Conservation (phyloP, 2,329 filamentous ascomycete genomes). For the Aspergillus sojae region DNA sequence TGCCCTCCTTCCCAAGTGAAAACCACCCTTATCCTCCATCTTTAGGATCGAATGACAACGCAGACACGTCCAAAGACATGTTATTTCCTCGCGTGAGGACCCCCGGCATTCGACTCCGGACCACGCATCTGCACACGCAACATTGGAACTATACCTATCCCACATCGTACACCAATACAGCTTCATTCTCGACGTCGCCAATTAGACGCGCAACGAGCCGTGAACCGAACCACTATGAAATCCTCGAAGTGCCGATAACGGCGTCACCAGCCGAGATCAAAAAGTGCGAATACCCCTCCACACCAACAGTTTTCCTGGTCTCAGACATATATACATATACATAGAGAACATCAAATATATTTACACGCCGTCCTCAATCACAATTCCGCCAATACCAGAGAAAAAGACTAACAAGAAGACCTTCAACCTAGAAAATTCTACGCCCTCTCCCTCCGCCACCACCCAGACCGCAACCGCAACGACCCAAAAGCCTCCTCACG, state of each 20-base stretch:
- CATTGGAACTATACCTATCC: slow-evolving; percentile 4
- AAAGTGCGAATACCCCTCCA: slow-evolving; percentile 57
- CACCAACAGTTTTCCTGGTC: not conserved
- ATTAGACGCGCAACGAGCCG: slow-evolving; percentile 28
- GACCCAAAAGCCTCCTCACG: slow-evolving; percentile 72
- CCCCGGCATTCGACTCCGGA: slow-evolving; percentile 13
- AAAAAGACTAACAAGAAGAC: not conserved
- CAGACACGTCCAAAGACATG: slow-evolving; percentile 22
- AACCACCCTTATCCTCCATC: not conserved
- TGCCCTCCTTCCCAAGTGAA: not conserved
- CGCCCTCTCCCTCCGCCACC: slow-evolving; percentile 83
- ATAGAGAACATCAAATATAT: too few relatives aligned
- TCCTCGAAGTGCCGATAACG: slow-evolving; percentile 69
- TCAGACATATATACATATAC: not conserved
- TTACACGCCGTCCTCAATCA: too few relatives aligned
- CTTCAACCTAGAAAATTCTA: slow-evolving; percentile 69
- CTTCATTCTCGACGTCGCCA: slow-evolving; percentile 39
- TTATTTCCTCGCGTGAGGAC: slow-evolving; percentile 23
- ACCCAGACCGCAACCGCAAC: slow-evolving; percentile 84
- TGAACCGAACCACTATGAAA: slow-evolving; percentile 75
- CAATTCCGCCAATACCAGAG: not conserved
- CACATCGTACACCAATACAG: slow-evolving; percentile 1
- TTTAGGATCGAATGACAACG: slow-evolving; percentile 11
- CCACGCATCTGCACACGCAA: slow-evolving; percentile 9
- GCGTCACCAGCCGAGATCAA: slow-evolving; percentile 81